A percentile compares a stretch with the other conserved stretches of the same genome.
Evolutionary conservation across 768 basidiomycete species (phyloP).

Genomic region (Russula dissimulans): DNA sequence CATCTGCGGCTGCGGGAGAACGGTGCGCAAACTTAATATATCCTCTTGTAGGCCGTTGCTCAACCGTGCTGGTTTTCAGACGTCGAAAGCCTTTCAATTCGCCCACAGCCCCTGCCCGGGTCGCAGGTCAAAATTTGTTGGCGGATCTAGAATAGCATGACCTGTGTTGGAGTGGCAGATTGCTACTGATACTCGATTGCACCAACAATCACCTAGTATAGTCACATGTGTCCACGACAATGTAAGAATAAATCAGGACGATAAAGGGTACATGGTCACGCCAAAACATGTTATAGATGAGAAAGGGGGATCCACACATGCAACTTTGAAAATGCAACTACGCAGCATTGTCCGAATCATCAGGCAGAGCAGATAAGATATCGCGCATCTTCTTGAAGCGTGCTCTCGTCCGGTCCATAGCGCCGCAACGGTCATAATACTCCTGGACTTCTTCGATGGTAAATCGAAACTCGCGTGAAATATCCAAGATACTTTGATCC

Average conservation of each 20-base stretch:
- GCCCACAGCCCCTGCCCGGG: conserved; percentile 70
- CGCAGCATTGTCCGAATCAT: conserved; percentile 6
- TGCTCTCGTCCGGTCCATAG: conserved; percentile 53
- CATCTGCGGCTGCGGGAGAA: conserved; percentile 93
- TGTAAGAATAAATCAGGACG: conserved; percentile 2
- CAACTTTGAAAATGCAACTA: not conserved
- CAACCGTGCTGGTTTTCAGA: conserved; percentile 31
- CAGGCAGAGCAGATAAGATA: conserved; percentile 21
- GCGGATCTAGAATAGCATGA: conserved; percentile 46
- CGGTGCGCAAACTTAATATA: conserved; percentile 44
- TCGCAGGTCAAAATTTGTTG: conserved; percentile 56
- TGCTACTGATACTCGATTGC: not conserved
- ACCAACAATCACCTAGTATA: not conserved
- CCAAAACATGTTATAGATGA: not conserved
- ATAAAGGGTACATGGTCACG: not conserved
- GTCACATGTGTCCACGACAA: not conserved
- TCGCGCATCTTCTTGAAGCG: conserved; percentile 65
- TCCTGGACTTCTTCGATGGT: conserved; percentile 70
- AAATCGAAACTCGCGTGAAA: conserved; percentile 62
- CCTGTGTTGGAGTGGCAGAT: not conserved
- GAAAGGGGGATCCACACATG: not conserved
- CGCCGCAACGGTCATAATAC: conserved; percentile 65
- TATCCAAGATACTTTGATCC: conserved; percentile 54
- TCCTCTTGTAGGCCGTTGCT: not conserved
- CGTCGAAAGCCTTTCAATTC: conserved; percentile 70